Conservation (phyloP, 768 basidiomycete species). For the Coprinellus micaceus region DNA sequence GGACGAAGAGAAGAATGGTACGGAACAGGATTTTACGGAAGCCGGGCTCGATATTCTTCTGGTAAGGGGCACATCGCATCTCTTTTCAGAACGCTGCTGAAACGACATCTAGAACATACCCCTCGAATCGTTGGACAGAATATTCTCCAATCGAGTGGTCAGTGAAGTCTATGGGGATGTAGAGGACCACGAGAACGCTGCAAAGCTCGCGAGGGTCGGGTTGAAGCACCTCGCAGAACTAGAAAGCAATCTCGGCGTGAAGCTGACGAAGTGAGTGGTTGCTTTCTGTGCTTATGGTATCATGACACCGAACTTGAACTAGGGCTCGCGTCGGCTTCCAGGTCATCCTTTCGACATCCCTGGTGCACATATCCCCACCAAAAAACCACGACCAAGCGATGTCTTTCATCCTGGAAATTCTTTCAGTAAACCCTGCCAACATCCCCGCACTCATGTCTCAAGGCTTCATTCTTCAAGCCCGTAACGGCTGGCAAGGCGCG, state of each 20-base stretch:
- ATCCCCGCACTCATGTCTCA: constrained; percentile 65
- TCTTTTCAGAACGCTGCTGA: constrained; percentile 8
- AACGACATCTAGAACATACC: constrained; percentile 49
- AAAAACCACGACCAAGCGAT: constrained; percentile 84
- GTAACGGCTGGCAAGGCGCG: constrained; percentile 67
- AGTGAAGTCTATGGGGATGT: constrained; percentile 64
- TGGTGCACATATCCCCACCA: constrained; percentile 84
- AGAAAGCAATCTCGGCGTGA: constrained; percentile 57
- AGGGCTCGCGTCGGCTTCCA: constrained; percentile 71
- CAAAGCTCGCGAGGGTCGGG: constrained; percentile 69
- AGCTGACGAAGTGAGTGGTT: constrained; percentile 38
- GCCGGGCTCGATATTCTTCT: constrained; percentile 52
- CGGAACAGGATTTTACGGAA: constrained; percentile 16
- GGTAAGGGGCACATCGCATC: constrained; percentile 36
- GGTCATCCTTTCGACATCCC: constrained; percentile 63
- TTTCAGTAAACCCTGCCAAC: constrained; percentile 60
- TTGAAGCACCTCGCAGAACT: constrained; percentile 50
- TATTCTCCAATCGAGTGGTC: constrained; percentile 65
- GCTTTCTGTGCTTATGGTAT: no score
- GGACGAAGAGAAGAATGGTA: constrained; percentile 20
- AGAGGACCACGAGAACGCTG: constrained; percentile 69
- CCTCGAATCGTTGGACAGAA: constrained; percentile 45
- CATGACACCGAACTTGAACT: background rate
- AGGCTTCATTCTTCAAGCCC: constrained; percentile 67
- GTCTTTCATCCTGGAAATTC: constrained; percentile 67